Conservation (phyloP, 306 rosid genomes). For the Vigna hirtella region DNA sequence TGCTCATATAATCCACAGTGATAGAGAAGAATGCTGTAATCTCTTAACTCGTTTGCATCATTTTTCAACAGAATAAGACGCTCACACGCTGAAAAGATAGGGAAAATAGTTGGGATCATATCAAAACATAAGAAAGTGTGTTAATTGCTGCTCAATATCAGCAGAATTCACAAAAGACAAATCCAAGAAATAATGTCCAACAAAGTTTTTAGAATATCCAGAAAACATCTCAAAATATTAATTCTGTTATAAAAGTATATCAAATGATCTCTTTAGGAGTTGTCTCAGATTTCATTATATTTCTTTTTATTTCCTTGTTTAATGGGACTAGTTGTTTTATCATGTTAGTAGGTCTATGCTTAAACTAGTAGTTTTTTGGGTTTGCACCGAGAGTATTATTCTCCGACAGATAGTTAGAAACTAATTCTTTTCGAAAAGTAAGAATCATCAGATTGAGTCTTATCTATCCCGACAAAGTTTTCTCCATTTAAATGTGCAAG, state of each 20-base stretch:
- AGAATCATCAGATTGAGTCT: background rate
- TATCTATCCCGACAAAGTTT: background rate
- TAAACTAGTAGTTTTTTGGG: background rate
- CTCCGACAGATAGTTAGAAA: background rate
- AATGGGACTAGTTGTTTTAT: background rate
- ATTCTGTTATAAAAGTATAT: background rate
- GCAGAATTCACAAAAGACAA: background rate
- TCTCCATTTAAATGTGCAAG: background rate
- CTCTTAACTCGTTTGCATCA: slow-evolving; percentile 78
- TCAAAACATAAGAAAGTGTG: slow-evolving; percentile 11
- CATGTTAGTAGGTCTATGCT: background rate
- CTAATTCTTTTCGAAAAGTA: too few species aligned
- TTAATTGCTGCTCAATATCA: background rate
- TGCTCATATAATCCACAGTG: slow-evolving; percentile 82
- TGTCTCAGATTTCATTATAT: background rate
- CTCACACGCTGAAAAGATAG: slow-evolving; percentile 77
- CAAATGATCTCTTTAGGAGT: background rate
- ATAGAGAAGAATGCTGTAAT: slow-evolving; percentile 91
- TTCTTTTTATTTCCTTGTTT: background rate
- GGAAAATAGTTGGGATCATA: slow-evolving; percentile 30
- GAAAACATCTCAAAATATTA: background rate
- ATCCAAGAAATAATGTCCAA: slow-evolving; percentile 13
- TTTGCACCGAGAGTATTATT: background rate
- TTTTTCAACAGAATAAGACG: slow-evolving; percentile 79
- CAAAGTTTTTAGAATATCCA: background rate